Percentiles rank a stretch among this genome's conserved stretches.
These are phyloP conservation scores for Conoideocrella luteorostrata DNA, from an alignment of 2,329 filamentous ascomycete genomes.

Conservation along the genomic window DNA sequence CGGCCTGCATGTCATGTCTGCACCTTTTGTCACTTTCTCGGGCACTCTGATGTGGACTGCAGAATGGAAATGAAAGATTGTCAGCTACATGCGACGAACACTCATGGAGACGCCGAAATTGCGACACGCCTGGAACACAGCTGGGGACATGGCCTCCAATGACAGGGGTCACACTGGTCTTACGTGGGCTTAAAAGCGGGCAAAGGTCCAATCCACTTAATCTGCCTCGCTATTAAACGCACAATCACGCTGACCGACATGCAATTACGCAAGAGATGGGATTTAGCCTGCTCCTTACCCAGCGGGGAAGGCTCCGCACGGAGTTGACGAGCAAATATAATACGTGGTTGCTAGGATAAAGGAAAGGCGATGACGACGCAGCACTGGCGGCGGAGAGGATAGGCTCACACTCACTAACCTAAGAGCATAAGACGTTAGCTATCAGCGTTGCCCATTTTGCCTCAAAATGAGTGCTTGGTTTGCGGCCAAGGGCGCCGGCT, in stretches of 20 bases:
- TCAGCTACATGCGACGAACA: background rate
- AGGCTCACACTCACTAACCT: background rate
- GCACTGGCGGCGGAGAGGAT: conserved; percentile 1
- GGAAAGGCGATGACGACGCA: conserved; percentile 1
- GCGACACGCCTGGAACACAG: conserved; percentile 1
- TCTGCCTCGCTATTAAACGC: no score
- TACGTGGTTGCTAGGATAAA: background rate
- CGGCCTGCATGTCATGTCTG: conserved; percentile 1
- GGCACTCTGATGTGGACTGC: conserved; percentile 1
- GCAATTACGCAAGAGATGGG: no score
- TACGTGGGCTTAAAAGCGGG: no score
- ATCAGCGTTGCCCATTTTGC: background rate
- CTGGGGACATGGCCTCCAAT: no score
- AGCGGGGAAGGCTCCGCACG: background rate
- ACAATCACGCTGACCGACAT: no score
- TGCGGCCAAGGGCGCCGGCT: background rate
- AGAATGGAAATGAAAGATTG: conserved; percentile 1
- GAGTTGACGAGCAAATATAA: background rate
- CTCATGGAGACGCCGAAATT: background rate
- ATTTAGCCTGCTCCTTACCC: no score
- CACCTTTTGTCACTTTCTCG: background rate
- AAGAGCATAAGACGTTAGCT: background rate
- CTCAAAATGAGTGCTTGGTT: background rate
- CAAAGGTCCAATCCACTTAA: no score
- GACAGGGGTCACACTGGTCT: no score